Evolutionary conservation across 192 early-diverging fungal genomes (phyloP), one percentile per base, ranked within the genome.

Genomic region (Spinellus fusiger): DNA sequence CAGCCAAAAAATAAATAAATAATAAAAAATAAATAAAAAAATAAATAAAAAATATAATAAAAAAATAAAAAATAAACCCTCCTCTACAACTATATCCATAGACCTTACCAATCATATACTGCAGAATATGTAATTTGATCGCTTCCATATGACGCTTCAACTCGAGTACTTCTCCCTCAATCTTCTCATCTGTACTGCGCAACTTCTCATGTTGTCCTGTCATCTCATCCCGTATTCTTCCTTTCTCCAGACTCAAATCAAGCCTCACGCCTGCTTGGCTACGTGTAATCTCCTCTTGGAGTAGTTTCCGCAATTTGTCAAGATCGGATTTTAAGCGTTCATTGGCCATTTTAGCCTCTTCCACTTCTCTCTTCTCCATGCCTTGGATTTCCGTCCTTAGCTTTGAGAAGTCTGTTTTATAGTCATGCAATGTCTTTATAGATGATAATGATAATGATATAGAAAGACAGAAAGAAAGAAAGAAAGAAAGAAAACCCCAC

Each of bases 191-290:
- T 0, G 93, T 89, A 60, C 93, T 92, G 44, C 85, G 84, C 33
- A 97, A 87, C 61, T 86, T 88, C 26, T 93, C 74, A 66, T 93
- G 90, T 55, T 93, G 89, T 29, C 80, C 80, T 34, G 82, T 84
- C 47, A 90, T 80, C 69, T 93, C 88, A 66, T 97, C 94, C 2
- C 92, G 81, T 13, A 93, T 90, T 23, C 91, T 68, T 4, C 90
- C 89, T 67, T 95, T 97, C 59, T 97, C 94, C 67, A 93, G 61
- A 55, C 85, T 88, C 68, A 97, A 75, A 54, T 97, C 94, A 61
- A 97, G 72, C 20, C 91, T 70, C 3, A 93, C 89, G 15, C 85
- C 84, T 0, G 92, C 88, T 75, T 95, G 91, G 28, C 91, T 88
- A 15, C 90, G 72, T 3, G 85, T 84, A 13, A 91, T 82, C 55